These are phyloP conservation scores for Vitis amurensis DNA, from an alignment of 164 flowering plant species.

Conservation along the genomic window DNA sequence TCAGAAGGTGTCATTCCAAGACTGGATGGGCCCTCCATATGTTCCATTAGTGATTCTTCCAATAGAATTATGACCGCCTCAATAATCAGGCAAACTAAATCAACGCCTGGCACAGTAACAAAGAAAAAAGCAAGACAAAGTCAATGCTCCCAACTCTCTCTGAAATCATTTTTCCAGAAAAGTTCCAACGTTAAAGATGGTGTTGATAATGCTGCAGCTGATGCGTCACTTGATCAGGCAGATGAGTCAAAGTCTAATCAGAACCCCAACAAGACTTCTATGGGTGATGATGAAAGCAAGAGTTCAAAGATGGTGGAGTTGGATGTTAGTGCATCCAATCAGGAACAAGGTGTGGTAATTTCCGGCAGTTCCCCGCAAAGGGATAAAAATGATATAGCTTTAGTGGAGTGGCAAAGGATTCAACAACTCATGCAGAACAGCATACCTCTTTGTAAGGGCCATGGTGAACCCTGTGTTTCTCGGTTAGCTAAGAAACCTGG, in stretches of 20 bases:
- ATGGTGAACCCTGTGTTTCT: conserved; percentile 83
- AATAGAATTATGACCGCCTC: conserved; percentile 5
- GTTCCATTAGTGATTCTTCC: conserved; percentile 9
- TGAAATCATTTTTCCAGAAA: conserved; percentile 75
- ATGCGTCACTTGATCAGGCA: conserved; percentile 21
- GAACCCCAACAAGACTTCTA: conserved; percentile 16
- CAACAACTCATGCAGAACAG: conserved; percentile 82
- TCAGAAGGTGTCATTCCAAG: conserved; percentile 10
- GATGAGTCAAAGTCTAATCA: conserved; percentile 14
- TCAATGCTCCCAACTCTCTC: conserved; percentile 61
- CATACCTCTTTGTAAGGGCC: conserved; percentile 91
- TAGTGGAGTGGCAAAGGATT: conserved; percentile 89
- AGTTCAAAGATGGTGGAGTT: conserved; percentile 6
- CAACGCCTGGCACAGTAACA: conserved; percentile 12
- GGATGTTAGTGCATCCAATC: conserved; percentile 16
- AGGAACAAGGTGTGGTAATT: conserved; percentile 26
- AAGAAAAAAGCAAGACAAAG: conserved; percentile 53
- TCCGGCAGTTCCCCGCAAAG: conserved; percentile 25
- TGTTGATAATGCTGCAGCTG: conserved; percentile 9
- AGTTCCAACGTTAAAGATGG: conserved; percentile 21
- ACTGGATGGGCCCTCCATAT: conserved; percentile 3
- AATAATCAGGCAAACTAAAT: conserved; percentile 15
- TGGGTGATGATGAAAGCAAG: conserved; percentile 13
- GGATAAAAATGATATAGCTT: conserved; percentile 48
- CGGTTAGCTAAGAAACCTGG: conserved; percentile 90